These are phyloP conservation scores for Tolypocladium endophyticum DNA, from an alignment of 2,329 filamentous ascomycete genomes.

Conservation along the genomic window DNA sequence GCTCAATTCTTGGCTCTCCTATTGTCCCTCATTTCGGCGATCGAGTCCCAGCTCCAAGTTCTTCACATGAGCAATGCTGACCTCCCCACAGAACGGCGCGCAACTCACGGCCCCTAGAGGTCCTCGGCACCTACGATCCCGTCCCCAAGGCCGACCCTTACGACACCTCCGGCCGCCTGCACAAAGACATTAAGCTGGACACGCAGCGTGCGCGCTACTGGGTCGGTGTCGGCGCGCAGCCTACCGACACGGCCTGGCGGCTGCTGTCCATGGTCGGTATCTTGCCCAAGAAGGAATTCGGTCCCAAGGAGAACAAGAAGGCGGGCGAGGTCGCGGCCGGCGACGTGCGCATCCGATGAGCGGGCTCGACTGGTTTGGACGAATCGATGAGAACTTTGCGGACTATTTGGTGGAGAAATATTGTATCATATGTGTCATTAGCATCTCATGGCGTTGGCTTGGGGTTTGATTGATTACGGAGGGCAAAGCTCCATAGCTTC, in stretches of 20 bases:
- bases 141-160: conserved; percentile 52
- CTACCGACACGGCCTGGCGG: conserved; percentile 81
- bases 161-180: conserved; percentile 54
- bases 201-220: conserved; percentile 77
- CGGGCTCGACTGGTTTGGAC: not conserved
- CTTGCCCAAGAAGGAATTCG: conserved; percentile 26
- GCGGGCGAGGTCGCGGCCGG: conserved; percentile 15
- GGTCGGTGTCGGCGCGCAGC: conserved; percentile 94
- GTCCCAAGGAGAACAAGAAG: conserved; percentile 14
- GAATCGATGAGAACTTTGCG: not conserved
- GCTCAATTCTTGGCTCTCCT: not conserved
- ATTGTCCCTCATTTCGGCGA: not conserved
- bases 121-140: conserved; percentile 71
- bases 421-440: conserved; percentile 17
- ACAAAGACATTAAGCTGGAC: conserved; percentile 90
- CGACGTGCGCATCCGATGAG: conserved; percentile 19
- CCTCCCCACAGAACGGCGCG: conserved; percentile 57
- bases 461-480: not conserved
- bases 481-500: no score
- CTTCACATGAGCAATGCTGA: not conserved
- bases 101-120: conserved; percentile 83
- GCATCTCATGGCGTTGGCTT: conserved; percentile 16
- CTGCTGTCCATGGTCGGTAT: conserved; percentile 65
- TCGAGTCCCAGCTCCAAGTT: not conserved
- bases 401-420: not conserved